A percentile compares a stretch with the other conserved stretches of the same genome.
Conservation (phyloP, 164 flowering plant species). For the Brasenia schreberi region DNA sequence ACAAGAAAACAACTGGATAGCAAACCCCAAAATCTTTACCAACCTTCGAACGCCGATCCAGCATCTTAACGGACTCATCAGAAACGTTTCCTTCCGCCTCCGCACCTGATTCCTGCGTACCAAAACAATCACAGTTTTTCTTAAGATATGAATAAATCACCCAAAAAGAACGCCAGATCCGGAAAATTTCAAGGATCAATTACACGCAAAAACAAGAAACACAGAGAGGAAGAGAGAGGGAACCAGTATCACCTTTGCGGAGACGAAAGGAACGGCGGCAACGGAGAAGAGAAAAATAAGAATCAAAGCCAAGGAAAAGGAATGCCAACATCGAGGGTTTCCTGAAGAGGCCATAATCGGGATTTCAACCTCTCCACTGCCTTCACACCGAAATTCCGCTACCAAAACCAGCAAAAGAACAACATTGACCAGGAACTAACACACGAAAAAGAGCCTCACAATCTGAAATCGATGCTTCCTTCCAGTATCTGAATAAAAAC, state of each 20-base stretch:
- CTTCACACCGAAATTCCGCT: neutral
- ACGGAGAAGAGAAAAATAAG: conserved; percentile 2
- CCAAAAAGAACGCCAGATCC: neutral
- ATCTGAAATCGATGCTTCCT: no score
- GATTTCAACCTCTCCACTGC: conserved; percentile 3
- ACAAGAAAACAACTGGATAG: neutral
- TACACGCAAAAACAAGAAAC: neutral
- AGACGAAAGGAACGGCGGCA: conserved; percentile 4
- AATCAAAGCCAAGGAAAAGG: conserved; percentile 1
- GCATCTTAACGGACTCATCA: conserved; percentile 21
- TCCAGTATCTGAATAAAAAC: no score
- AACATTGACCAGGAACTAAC: no score
- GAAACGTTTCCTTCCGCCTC: conserved; percentile 20
- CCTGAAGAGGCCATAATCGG: conserved; percentile 9
- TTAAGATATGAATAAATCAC: neutral
- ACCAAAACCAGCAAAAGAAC: no score
- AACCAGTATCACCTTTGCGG: conserved; percentile 6
- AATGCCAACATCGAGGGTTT: conserved; percentile 7
- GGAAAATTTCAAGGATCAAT: neutral
- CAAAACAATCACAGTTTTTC: neutral
- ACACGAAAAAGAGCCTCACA: no score
- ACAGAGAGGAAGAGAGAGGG: neutral
- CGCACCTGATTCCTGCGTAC: conserved; percentile 16
- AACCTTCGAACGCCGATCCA: conserved; percentile 79
- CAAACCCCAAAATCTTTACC: conserved; percentile 5